A percentile compares a stretch with the other conserved stretches of the same genome.
phyloP scores from a whole-genome alignment of 768 basidiomycete species.

The Boletellus emodensis region DNA sequence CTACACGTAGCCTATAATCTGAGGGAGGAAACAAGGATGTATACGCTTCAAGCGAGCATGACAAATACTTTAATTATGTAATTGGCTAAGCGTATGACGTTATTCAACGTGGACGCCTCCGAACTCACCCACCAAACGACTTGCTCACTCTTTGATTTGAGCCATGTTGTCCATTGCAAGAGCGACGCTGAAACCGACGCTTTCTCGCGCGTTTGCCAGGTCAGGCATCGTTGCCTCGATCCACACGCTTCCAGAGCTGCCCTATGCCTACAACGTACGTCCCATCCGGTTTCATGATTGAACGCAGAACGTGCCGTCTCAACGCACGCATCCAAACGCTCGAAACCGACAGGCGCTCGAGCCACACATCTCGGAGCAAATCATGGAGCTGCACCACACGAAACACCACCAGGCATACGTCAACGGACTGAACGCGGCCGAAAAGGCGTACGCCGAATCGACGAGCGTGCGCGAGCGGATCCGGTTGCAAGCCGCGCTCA shows the following conservation, averaged over 20 bases:
- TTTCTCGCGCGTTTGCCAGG: slow-evolving; percentile 45
- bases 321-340: background rate
- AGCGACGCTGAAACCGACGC: slow-evolving; percentile 38
- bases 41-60: background rate
- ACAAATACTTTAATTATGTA: background rate
- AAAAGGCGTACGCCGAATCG: slow-evolving; percentile 70
- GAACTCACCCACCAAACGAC: background rate
- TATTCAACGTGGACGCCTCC: background rate
- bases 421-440: slow-evolving; percentile 89
- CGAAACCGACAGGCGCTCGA: slow-evolving; percentile 64
- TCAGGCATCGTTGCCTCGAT: slow-evolving; percentile 41
- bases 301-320: background rate
- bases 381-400: slow-evolving; percentile 91
- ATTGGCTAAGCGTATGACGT: slow-evolving; percentile 10
- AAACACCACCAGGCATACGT: slow-evolving; percentile 95
- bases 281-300: background rate
- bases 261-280: slow-evolving; percentile 75
- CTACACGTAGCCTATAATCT: background rate
- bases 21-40: slow-evolving; percentile 7
- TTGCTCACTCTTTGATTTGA: background rate
- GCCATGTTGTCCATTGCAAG: slow-evolving; percentile 50
- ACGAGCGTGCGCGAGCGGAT: slow-evolving; percentile 71
- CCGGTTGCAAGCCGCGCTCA: slow-evolving; percentile 84
- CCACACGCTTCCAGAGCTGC: slow-evolving; percentile 76
- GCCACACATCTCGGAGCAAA: slow-evolving; percentile 85